Evolutionary conservation across 2,329 filamentous ascomycete species (phyloP), one percentile per base, ranked within the genome.

Genomic region (Colletotrichum zoysiae): DNA sequence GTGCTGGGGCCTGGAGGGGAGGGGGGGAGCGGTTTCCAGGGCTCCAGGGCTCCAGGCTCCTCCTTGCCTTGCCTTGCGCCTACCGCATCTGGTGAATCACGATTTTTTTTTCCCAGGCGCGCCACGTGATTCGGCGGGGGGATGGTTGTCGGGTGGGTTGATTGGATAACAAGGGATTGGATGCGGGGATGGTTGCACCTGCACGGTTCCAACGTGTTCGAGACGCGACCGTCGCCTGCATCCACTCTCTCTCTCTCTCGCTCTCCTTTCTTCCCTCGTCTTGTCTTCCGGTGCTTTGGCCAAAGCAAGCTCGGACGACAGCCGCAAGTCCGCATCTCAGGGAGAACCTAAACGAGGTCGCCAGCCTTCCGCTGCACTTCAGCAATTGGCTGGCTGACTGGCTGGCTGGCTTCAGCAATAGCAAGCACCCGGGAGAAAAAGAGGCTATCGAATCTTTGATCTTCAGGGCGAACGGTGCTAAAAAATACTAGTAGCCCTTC

Each of bases 41-140:
- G 44, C 44, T 46, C 44, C 44, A 46, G 44, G 44, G 44, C 33
- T 30, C 53, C 65, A 70, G 66, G 70, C 30, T 30, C 55, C 66
- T 40, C 61, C 61, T 46, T n/a, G n/a, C n/a, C n/a, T n/a, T n/a
- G n/a, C n/a, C n/a, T n/a, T 48, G 30, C 57, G 42, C 40, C 56
- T 46, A 57, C 46, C 46, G 11, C 18, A 63, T 5, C n/a, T 44
- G 20, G 42, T 8, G 42, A 73, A 65, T 69, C 51, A 70, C 23
- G 44, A 46, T n/a, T 53, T 61, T 72, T 61, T 72, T 72, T 65
- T 8, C 70, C 56, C 63, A 60, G 44, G 55, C 35, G 58, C 23
- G 63, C 72, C 71, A 74, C 64, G 73, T 74, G 73, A 68, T 58
- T 65, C 35, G 62, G 65, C 63, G 73, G 73, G 73, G 73, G 33